These are phyloP conservation scores for Cryptococcus sp. DNA, from an alignment of 1,284 basidiomycete genomes.

Conservation along the genomic window DNA sequence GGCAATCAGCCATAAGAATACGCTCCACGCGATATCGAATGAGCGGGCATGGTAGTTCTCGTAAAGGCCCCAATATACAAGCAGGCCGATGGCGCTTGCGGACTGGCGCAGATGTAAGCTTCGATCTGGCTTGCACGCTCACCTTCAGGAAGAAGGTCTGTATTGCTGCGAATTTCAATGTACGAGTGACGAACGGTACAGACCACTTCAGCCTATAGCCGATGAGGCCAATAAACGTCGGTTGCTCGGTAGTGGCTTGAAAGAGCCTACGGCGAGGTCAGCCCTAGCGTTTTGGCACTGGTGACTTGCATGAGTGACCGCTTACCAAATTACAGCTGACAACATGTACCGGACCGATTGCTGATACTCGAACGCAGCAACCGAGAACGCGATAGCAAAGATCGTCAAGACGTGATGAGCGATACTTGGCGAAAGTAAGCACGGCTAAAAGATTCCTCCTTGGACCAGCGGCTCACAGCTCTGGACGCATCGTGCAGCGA, in stretches of 20 bases:
- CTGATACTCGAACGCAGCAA: slow-evolving; percentile 28
- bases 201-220: slow-evolving; percentile 36
- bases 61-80: slow-evolving; percentile 33
- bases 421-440: slow-evolving; percentile 10
- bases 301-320: neutral
- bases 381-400: slow-evolving; percentile 26
- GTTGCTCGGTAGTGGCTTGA: slow-evolving; percentile 39
- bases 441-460: neutral
- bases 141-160: slow-evolving; percentile 36
- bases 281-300: neutral
- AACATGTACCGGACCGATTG: slow-evolving; percentile 18
- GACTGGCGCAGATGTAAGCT: slow-evolving; percentile 10
- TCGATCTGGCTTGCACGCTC: neutral
- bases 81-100: slow-evolving; percentile 27
- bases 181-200: slow-evolving; percentile 4
- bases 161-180: slow-evolving; percentile 29
- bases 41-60: slow-evolving; percentile 22
- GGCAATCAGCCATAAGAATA: slow-evolving; percentile 27
- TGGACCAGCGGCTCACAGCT: slow-evolving; percentile 24
- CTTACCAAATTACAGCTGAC: slow-evolving; percentile 28
- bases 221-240: slow-evolving; percentile 32
- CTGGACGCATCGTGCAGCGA: slow-evolving; percentile 31
- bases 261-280: slow-evolving; percentile 23
- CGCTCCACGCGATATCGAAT: slow-evolving; percentile 29
- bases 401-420: slow-evolving; percentile 37